Conservation (phyloP, 192 early-diverging fungal genomes). For the Borealophlyctis nickersoniae region DNA sequence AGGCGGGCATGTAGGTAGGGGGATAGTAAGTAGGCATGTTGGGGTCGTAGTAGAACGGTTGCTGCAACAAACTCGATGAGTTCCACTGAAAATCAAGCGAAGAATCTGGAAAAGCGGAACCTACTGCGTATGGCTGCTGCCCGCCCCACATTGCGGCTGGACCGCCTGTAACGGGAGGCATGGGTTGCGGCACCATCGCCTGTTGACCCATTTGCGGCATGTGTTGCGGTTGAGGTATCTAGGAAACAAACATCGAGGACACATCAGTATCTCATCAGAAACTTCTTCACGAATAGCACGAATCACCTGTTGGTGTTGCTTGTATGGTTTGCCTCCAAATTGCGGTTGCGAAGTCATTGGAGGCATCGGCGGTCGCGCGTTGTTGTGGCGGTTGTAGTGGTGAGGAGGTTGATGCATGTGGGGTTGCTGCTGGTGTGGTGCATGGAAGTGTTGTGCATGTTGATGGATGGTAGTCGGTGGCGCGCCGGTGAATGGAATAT, state of each 20-base stretch:
- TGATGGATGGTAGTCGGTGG: not conserved
- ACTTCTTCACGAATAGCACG: not conserved
- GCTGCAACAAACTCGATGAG: too few relatives aligned
- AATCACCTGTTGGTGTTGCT: not conserved
- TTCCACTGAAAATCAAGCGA: too few relatives aligned
- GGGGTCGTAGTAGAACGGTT: too few relatives aligned
- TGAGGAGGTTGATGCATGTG: not conserved
- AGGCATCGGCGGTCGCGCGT: not conserved
- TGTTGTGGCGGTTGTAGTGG: not conserved
- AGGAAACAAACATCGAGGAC: not conserved
- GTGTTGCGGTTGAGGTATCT: not conserved
- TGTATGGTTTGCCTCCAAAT: not conserved
- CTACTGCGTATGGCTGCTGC: too few relatives aligned
- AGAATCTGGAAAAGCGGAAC: too few relatives aligned
- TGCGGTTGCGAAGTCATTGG: not conserved
- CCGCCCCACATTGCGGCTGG: too few relatives aligned
- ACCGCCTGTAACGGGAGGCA: not conserved
- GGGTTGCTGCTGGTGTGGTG: not conserved
- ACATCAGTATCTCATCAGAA: not conserved
- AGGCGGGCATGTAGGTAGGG: too few relatives aligned
- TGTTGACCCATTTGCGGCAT: not conserved
- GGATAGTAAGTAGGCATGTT: too few relatives aligned
- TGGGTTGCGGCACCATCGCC: not conserved
- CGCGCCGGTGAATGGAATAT: not conserved
- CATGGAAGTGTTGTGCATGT: not conserved